Percentiles rank a stretch among this genome's conserved stretches.
These are phyloP conservation scores for Aspergillus homomorphus DNA, from an alignment of 495 filamentous ascomycete genomes.

Conservation along the genomic window DNA sequence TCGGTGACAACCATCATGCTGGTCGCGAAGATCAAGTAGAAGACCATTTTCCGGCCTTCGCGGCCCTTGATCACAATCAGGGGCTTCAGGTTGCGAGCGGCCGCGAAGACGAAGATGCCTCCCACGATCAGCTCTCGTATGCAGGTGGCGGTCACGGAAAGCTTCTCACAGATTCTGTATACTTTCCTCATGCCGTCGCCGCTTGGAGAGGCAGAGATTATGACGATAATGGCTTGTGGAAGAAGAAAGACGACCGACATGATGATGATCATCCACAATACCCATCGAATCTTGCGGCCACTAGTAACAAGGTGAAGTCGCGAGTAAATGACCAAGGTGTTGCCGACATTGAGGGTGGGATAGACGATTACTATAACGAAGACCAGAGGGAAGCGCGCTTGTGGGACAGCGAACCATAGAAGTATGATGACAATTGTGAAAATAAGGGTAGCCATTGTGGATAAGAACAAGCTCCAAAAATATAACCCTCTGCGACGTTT, in stretches of 20 bases:
- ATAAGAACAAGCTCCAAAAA: conserved; percentile 43
- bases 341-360: conserved; percentile 35
- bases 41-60: conserved; percentile 32
- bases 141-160: conserved; percentile 40
- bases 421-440: conserved; percentile 31
- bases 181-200: conserved; percentile 19
- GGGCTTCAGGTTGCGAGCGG: conserved; percentile 32
- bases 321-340: conserved; percentile 39
- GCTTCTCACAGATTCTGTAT: conserved; percentile 41
- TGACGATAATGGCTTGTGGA: conserved; percentile 26
- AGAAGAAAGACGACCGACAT: conserved; percentile 28
- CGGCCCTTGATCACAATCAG: conserved; percentile 26
- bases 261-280: conserved; percentile 36
- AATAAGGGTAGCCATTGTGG: conserved; percentile 25
- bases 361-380: conserved; percentile 29
- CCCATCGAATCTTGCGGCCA: conserved; percentile 17
- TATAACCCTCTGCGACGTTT: conserved; percentile 38
- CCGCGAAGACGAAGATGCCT: conserved; percentile 46
- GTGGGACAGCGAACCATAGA: conserved; percentile 27
- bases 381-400: conserved; percentile 21
- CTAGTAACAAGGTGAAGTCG: conserved; percentile 38
- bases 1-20: conserved; percentile 39
- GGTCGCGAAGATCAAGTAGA: conserved; percentile 45
- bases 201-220: conserved; percentile 27
- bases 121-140: conserved; percentile 49